Evolutionary conservation across 495 filamentous ascomycete species (phyloP), one percentile per base, ranked within the genome.

Genomic region (Neurospora tetrasperma): DNA sequence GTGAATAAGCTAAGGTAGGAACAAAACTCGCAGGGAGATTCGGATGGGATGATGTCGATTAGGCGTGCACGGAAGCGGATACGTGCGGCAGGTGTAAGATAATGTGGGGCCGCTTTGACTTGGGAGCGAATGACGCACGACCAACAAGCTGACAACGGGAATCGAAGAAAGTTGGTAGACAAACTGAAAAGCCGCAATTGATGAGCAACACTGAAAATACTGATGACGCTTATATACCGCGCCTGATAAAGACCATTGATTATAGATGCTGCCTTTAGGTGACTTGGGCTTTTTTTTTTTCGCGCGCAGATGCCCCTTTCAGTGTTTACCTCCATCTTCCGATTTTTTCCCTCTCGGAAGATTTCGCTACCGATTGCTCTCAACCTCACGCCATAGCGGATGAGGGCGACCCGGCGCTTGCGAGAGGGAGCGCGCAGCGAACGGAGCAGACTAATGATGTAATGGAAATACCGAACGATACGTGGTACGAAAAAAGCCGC

Each of bases 371-470:
- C 54, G 54, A 66, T 1, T 59, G 20, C 48, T 27, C 48, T 35
- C 54, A 66, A 66, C 54, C 54, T 66, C 54, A 66, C 54, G 54
- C 54, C 54, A 66, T 66, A 66, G 27, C 54, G 54, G 54, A 66
- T 31, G 27, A 38, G 12, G 6, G 54, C 54, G 27, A 66, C 54
- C 54, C 54, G 54, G 54, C 23, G 54, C 27, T 27, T 66, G 27
- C 54, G 8, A 35, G 27, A 66, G 27, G 9, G 54, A 66, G 54
- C 27, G 27, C 54, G 27, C 54, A 62, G 23, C 54, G 54, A 27
- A 27, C 23, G 54, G 14, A 66, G 54, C 54, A 31, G 54, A 35
- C 54, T 6, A 12, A 66, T 66, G 54, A 66, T 66, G 54, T 66
- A 66, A 66, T 66, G 54, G 54, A 62, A 62, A 62, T 35, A 62